These are phyloP conservation scores for Monosporascus sp. DNA, from an alignment of 2,329 filamentous ascomycete species.

Conservation along the genomic window DNA sequence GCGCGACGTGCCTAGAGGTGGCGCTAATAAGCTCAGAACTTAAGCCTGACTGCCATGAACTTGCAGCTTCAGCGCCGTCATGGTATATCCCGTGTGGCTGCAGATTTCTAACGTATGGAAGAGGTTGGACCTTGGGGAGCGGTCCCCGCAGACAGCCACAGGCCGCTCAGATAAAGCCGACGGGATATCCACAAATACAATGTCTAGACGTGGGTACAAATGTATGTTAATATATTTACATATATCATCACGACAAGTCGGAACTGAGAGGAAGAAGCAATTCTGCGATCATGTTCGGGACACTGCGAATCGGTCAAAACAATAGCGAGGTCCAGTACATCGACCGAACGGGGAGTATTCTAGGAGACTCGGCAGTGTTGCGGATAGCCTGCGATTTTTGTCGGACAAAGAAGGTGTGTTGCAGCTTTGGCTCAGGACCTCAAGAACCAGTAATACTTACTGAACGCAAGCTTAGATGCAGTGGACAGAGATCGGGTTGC, in stretches of 20 bases:
- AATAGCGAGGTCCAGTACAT: background rate
- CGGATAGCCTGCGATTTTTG: conserved; percentile 1
- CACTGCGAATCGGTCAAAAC: background rate
- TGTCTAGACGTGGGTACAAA: too few species aligned
- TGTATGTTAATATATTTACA: too few species aligned
- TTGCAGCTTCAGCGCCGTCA: background rate
- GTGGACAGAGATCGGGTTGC: background rate
- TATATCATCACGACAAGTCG: too few species aligned
- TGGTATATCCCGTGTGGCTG: background rate
- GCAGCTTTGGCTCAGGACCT: background rate
- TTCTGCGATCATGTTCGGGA: background rate
- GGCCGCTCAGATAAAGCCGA: too few species aligned
- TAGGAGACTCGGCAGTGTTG: background rate
- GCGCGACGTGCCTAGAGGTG: too few species aligned
- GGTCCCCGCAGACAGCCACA: too few species aligned
- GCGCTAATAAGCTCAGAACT: background rate
- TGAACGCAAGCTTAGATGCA: background rate
- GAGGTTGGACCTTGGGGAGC: too few species aligned
- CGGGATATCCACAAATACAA: too few species aligned
- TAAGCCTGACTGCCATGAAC: background rate
- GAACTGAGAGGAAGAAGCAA: background rate
- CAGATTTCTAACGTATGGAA: background rate
- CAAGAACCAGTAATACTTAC: background rate
- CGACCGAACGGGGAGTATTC: background rate
- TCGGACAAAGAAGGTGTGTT: background rate